A percentile compares a stretch with the other conserved stretches of the same genome.
These are phyloP conservation scores for Citrus reticulata DNA, from an alignment of 345 rosid genomes.

Conservation along the genomic window DNA sequence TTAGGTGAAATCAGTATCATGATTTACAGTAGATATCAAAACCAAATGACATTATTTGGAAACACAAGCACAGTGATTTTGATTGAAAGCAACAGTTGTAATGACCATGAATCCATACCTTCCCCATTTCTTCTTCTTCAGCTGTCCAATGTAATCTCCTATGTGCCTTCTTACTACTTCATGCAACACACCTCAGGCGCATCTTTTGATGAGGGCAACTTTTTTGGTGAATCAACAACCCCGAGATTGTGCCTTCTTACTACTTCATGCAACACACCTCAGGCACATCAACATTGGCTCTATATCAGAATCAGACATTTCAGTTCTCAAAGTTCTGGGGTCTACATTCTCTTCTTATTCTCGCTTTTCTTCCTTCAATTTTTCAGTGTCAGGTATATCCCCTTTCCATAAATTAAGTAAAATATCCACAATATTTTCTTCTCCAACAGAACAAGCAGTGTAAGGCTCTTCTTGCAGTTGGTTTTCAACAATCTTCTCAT, in stretches of 20 bases:
- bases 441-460: not conserved
- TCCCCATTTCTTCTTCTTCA: constrained; percentile 30
- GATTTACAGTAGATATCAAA: not conserved
- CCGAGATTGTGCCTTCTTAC: not conserved
- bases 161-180: too few species aligned
- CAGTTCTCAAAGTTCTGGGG: constrained; percentile 2
- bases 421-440: too few species aligned
- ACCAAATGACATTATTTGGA: not conserved
- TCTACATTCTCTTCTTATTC: not conserved
- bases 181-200: too few species aligned
- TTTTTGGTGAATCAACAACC: constrained; percentile 4
- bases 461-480: too few species aligned
- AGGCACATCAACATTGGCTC: constrained; percentile 1
- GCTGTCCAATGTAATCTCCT: constrained; percentile 32
- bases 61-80: not conserved
- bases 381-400: too few species aligned
- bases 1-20: not conserved
- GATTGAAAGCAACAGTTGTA: not conserved
- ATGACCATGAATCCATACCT: constrained; percentile 18
- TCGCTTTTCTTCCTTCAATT: not conserved
- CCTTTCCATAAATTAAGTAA: too few species aligned
- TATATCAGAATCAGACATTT: constrained; percentile 15
- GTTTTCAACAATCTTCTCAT: not conserved
- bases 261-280: not conserved
- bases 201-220: not conserved